A percentile compares a stretch with the other conserved stretches of the same genome.
Evolutionary conservation across 2,329 filamentous ascomycete species (phyloP).

Genomic region (Aspergillus brunneoviolaceus): DNA sequence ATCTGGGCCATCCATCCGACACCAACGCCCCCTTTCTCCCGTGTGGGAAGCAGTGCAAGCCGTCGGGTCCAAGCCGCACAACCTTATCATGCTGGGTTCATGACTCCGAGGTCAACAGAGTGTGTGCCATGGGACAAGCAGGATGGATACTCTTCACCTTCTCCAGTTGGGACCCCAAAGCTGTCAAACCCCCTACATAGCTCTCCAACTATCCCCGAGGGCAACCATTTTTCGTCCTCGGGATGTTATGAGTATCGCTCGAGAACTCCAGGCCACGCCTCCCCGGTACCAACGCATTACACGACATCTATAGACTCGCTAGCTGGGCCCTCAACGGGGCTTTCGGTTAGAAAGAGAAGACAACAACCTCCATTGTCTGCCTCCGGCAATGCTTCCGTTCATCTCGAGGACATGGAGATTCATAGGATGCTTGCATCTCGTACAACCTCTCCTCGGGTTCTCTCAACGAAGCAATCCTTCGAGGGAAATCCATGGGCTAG

Average conservation of each 20-base stretch:
- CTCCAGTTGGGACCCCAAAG: not conserved
- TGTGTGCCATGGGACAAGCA: not conserved
- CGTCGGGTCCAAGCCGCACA: not conserved
- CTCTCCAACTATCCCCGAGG: not conserved
- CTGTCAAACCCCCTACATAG: not conserved
- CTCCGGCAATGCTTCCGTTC: slow-evolving; percentile 23
- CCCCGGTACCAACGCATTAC: slow-evolving; percentile 5
- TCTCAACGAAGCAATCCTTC: slow-evolving; percentile 24
- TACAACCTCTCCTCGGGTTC: slow-evolving; percentile 21
- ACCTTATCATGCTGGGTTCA: not conserved
- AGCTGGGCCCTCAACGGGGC: slow-evolving; percentile 12
- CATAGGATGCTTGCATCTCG: slow-evolving; percentile 27
- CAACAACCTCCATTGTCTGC: slow-evolving; percentile 15
- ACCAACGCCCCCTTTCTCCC: not conserved
- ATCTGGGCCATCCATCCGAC: not conserved
- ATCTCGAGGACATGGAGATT: slow-evolving; percentile 32
- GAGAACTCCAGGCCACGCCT: slow-evolving; percentile 12
- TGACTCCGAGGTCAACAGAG: not conserved
- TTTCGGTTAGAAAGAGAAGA: slow-evolving; percentile 28
- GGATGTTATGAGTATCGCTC: not conserved
- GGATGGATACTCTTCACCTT: slow-evolving; percentile 7
- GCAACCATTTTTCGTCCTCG: not conserved
- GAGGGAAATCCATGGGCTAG: slow-evolving; percentile 20
- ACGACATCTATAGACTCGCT: slow-evolving; percentile 19
- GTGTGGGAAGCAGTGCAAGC: not conserved